Percentiles rank a stretch among this genome's conserved stretches.
Evolutionary conservation across 1,284 basidiomycete genomes (phyloP).

Genomic region (Trametes pubescens): DNA sequence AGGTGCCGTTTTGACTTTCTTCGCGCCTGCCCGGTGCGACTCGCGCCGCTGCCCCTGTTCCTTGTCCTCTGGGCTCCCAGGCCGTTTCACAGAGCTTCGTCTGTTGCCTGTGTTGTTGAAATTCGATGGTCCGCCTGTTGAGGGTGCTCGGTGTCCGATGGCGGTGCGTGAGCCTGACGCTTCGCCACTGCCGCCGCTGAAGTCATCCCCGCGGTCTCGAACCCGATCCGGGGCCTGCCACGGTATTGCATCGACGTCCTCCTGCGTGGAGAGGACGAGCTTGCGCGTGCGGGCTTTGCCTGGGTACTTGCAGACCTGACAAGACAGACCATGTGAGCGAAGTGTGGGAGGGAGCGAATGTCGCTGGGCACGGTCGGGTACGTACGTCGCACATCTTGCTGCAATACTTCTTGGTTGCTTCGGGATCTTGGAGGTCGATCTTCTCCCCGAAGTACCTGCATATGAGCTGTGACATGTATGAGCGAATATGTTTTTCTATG

Average conservation of each 20-base stretch:
- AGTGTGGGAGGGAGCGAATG: neutral
- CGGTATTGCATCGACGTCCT: constrained; percentile 47
- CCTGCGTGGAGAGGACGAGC: constrained; percentile 57
- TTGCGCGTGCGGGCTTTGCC: constrained; percentile 64
- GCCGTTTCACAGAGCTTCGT: constrained; percentile 23
- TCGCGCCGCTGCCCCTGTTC: neutral
- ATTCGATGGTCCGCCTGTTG: neutral
- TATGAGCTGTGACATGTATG: constrained; percentile 58
- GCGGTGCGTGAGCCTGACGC: neutral
- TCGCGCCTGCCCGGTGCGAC: constrained; percentile 5
- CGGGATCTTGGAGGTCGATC: constrained; percentile 61
- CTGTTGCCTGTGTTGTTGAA: constrained; percentile 1
- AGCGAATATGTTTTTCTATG: too few species aligned
- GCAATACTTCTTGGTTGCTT: constrained; percentile 65
- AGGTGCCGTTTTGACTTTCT: constrained; percentile 24
- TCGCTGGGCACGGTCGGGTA: constrained; percentile 33
- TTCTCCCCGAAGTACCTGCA: constrained; percentile 87
- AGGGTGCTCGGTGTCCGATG: neutral
- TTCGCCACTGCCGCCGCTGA: constrained; percentile 16
- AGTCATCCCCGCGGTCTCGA: constrained; percentile 32
- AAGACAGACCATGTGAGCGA: neutral
- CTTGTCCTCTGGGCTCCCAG: neutral
- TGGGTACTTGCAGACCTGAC: constrained; percentile 78
- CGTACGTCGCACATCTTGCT: constrained; percentile 86
- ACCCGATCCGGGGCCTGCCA: constrained; percentile 36